Conservation (phyloP, 805 yeast genomes). For the Metahyphopichia silvanorum region DNA sequence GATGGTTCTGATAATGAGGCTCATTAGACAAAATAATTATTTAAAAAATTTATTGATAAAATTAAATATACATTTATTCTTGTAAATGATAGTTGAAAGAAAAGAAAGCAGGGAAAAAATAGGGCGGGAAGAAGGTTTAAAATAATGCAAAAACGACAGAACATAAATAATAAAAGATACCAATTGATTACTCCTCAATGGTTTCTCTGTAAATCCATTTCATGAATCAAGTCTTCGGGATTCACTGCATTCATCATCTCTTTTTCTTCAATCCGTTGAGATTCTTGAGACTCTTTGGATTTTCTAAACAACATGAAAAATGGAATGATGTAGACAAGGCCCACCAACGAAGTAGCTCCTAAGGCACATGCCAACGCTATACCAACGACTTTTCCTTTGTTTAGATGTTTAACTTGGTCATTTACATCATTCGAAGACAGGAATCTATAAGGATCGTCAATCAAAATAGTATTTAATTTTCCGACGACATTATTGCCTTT, state of each 20-base stretch:
- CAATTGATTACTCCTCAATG: constrained; percentile 1
- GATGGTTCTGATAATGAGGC: constrained; percentile 6
- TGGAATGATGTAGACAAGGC: constrained; percentile 41
- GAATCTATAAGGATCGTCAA: constrained; percentile 31
- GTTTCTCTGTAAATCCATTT: constrained; percentile 41
- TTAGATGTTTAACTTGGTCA: constrained; percentile 15
- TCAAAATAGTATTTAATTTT: constrained; percentile 24
- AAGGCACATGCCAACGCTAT: constrained; percentile 44
- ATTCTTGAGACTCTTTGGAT: constrained; percentile 12
- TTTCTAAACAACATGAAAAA: constrained; percentile 31
- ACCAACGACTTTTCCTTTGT: constrained; percentile 42
- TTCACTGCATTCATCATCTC: constrained; percentile 44
- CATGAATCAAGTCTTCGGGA: constrained; percentile 42
- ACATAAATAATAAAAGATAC: background rate
- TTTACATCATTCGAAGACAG: constrained; percentile 33
- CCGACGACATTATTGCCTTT: constrained; percentile 21
- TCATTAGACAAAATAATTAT: background rate
- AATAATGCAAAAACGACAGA: background rate
- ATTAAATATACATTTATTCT: background rate
- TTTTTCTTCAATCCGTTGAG: constrained; percentile 34
- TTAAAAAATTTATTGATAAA: background rate
- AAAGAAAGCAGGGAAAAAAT: background rate
- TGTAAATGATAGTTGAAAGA: background rate
- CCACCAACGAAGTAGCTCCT: constrained; percentile 39
- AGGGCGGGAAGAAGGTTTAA: background rate